Base-by-base conservation (phyloP, 1,284 basidiomycete genomes). In the Pascua guehoae region DNA sequence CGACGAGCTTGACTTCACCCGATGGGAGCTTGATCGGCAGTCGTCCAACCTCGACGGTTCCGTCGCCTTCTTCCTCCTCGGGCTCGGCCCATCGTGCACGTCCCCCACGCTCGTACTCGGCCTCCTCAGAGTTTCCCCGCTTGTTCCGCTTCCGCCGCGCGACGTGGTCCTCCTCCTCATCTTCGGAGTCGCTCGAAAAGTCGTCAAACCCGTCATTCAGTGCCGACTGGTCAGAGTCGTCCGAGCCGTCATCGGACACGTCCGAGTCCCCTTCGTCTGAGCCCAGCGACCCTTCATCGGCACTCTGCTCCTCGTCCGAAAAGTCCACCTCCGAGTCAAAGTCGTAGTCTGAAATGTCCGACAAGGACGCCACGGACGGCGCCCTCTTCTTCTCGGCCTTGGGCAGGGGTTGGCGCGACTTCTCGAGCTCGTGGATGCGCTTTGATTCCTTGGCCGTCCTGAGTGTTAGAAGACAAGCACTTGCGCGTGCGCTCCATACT, bases 1-100 rank as follows among this genome's bases (percentile, higher is more conserved):
- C 68, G 12, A 74, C 71, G 18, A 64, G 65, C 61, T 86, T 82
- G 60, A 95, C 81, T 59, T 83, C 84, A 2, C 91, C 91, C 57
- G 88, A 82, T 4, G 86, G 81, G 3, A 93, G 81, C 73, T 94
- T 95, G 71, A 93, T 92, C 11, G 91, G 91, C 49, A 95, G 79
- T 45, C 88, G 82, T 52, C 84, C 81, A 49, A 92, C 83, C 52
- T 82, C 71, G 16, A 73, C 67, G 16, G 61, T 57, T 42, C 71
- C 68, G 38, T 66, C 66, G 17, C 68, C 64, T 17, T 66, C 63
- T 10, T 67, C 65, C n/a, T 59, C 50, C 14, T 66, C 65, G 41
- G 55, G 45, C 24, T 61, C 62, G 0, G 59, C 45, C 70, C 72
- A 73, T 17, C 69, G 63, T 14, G 64, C 49, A 12, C 73, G 62